Evolutionary conservation across 176 grass and related monocot species (phyloP), one percentile per base, ranked within the genome.

Genomic region (Guadua angustifolia): DNA sequence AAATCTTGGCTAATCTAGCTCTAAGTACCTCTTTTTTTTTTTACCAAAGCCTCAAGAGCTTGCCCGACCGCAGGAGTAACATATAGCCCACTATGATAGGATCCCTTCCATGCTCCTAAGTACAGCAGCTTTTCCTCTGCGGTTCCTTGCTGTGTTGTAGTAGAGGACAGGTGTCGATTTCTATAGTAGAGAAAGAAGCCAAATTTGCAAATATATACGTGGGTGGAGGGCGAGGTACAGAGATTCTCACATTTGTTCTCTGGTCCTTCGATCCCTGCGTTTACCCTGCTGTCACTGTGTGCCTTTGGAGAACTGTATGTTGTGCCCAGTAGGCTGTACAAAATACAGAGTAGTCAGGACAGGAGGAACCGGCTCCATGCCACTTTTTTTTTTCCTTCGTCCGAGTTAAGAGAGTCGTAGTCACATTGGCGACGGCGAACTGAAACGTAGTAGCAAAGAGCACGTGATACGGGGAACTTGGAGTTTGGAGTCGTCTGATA

Each of bases 401-500:
- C 35, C 2, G 49, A 52, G 50, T 6, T 2, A 18, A 18, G 5
- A 52, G 68, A 46, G 10, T 46, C n/a, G 68, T 26, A 7, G 69
- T 25, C 44, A 29, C 24, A 25, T 71, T 24, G 70, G 24, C 24
- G 45, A 52, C 71, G 46, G 26, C 47, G 19, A 35, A 11, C 46
- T 5, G 60, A 49, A 5, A 52, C 35, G 35, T 4, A 29, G 29
- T 8, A n/a, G 66, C 67, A 9, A 9, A 4, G 40, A 9, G 51
- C 66, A 86, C 66, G 66, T 86, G 84, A 24, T 71, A 52, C 39
- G 63, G 57, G 38, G 8, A 35, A 3, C 26, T 21, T 33, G 70
- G 25, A 33, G 24, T 33, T 19, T 7, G 26, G 51, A 40, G 18
- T 71, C 8, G 19, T 13, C 38, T 10, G 49, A 18, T 58, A 53